Evolutionary conservation across 768 basidiomycete genomes (phyloP), one percentile per base, ranked within the genome.

Genomic region (Termitomyces titanicus): DNA sequence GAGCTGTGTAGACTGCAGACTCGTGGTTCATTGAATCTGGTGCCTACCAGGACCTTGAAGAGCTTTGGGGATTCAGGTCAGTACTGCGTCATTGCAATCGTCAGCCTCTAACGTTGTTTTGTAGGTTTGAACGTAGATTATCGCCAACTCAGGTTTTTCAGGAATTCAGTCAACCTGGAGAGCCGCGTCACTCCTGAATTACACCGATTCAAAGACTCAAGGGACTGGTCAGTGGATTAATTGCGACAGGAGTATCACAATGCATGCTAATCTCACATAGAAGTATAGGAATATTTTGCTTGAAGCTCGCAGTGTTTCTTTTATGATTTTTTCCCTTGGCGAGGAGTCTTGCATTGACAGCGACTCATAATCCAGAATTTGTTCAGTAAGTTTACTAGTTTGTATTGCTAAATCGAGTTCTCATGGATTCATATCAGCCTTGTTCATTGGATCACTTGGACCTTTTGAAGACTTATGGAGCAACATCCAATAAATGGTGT

Each of bases 401-500:
- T 29, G 3, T 29, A 29, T 29, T 3, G 29, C 9, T 29, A 9
- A 4, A 29, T n/a, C 29, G 29, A 29, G 29, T 29, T 29, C 3
- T 4, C 29, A 9, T 9, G 3, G 29, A 29, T 29, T 29, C 9
- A 29, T 9, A 10, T 25, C n/a, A 52, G 42, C 12, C n/a, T 18
- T 13, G 17, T 25, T 5, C 6, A 25, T 48, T 48, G 13, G 20
- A 47, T 8, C 11, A 15, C 11, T 46, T n/a, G 8, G 20, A n/a
- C 5, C 9, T 50, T 39, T 33, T 2, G 35, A n/a, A 58, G 18
- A 50, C 13, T 35, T 11, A 56, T 60, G 53, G 57, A 51, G 20
- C 48, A 34, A 15, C 24, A n/a, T 38, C 11, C 12, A 27, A 27
- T 24, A 6, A 62, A 58, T 43, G 70, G 77, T 58, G 74, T 85